phyloP scores from a whole-genome alignment of 768 basidiomycete species.

The Boletus sensibilis region DNA sequence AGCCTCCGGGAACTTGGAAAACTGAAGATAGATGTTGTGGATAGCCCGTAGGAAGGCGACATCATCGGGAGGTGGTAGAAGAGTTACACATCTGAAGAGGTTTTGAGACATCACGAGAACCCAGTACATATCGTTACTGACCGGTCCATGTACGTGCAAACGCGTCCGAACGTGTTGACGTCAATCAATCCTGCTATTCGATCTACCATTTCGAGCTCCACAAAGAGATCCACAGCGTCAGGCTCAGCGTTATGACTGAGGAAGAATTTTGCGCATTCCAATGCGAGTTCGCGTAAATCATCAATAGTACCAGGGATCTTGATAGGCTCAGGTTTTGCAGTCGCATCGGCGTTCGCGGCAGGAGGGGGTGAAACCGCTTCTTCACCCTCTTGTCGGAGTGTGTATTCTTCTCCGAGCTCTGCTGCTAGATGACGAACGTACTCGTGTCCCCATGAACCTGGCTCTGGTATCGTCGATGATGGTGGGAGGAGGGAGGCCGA shows the following conservation, averaged over 20 bases:
- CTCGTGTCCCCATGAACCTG: conserved; percentile 99
- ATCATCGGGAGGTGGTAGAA: conserved; percentile 93
- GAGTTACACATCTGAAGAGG: conserved; percentile 68
- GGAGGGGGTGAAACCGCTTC: conserved; percentile 25
- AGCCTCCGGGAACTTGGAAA: conserved; percentile 88
- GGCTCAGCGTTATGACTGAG: conserved; percentile 95
- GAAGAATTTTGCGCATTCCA: conserved; percentile 87
- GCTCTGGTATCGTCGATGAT: conserved; percentile 72
- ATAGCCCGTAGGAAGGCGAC: conserved; percentile 84
- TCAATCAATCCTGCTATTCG: conserved; percentile 79
- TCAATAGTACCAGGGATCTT: conserved; percentile 56
- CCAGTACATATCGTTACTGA: conserved; percentile 35
- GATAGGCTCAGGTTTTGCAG: conserved; percentile 34
- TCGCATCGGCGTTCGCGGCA: conserved; percentile 30
- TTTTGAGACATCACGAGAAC: conserved; percentile 1
- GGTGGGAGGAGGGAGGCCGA: conserved; percentile 67
- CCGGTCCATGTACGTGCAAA: conserved; percentile 96
- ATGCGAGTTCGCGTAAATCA: conserved; percentile 72
- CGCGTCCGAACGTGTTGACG: conserved; percentile 81
- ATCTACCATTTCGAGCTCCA: conserved; percentile 89
- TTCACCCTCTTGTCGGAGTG: conserved; percentile 59
- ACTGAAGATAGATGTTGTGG: conserved; percentile 83
- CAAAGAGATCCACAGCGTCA: conserved; percentile 93
- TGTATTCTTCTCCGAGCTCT: conserved; percentile 93
- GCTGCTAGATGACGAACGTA: conserved; percentile 96